A percentile compares a stretch with the other conserved stretches of the same genome.
Evolutionary conservation across 2,329 filamentous ascomycete species (phyloP).

Genomic region (Hypoxylon sp.): DNA sequence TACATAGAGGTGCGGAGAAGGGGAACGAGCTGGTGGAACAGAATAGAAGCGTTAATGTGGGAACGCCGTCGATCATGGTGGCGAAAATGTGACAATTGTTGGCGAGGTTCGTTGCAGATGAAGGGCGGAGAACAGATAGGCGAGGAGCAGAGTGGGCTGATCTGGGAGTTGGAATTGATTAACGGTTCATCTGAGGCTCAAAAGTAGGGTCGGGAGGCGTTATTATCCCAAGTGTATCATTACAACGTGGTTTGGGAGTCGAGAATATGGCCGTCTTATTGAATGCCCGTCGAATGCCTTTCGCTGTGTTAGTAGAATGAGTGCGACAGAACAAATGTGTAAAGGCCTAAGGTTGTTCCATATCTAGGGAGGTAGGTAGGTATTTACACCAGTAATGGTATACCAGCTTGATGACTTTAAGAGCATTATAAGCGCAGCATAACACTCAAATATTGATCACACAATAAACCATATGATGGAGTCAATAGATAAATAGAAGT

Average conservation of each 20-base stretch:
- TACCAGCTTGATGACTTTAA: too few relatives aligned
- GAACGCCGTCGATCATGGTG: constrained; percentile 29
- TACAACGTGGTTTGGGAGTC: neutral
- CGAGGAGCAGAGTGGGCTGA: constrained; percentile 12
- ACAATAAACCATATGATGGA: neutral
- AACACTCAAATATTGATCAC: neutral
- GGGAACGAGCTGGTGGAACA: neutral
- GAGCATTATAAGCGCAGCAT: neutral
- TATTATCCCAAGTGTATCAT: neutral
- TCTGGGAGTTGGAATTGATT: constrained; percentile 21
- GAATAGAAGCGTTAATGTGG: constrained; percentile 8
- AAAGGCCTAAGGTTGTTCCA: neutral
- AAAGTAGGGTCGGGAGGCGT: constrained; percentile 19
- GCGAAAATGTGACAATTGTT: constrained; percentile 25
- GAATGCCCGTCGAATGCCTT: neutral
- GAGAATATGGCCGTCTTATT: neutral
- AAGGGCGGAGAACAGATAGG: constrained; percentile 1
- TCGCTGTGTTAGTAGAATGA: neutral
- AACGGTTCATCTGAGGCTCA: constrained; percentile 20
- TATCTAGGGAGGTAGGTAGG: neutral
- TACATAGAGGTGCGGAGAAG: constrained; percentile 1
- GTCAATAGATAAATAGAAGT: neutral
- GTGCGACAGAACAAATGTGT: neutral
- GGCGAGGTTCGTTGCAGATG: constrained; percentile 4
- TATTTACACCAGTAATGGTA: neutral